A percentile compares a stretch with the other conserved stretches of the same genome.
phyloP scores from a whole-genome alignment of 2,329 filamentous ascomycete species.

The Colletotrichum karsti region DNA sequence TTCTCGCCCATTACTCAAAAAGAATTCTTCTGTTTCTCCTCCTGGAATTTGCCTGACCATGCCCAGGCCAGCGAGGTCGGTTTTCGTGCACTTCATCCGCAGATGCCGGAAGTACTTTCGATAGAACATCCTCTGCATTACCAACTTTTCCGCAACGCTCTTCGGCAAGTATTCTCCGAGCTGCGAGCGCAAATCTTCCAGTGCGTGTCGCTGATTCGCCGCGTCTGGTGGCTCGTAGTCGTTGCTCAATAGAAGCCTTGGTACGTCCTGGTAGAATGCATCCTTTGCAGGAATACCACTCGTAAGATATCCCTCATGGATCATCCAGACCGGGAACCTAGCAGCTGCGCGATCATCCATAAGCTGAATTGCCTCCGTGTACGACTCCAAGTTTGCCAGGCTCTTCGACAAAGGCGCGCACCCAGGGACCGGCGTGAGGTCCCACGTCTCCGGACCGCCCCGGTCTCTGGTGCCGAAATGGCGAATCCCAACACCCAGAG shows the following conservation, averaged over 20 bases:
- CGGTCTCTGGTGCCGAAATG: slow-evolving; percentile 27
- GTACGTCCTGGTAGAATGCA: slow-evolving; percentile 22
- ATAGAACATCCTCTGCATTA: slow-evolving; percentile 30
- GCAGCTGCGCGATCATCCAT: slow-evolving; percentile 26
- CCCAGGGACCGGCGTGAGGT: slow-evolving; percentile 25
- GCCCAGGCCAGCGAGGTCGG: slow-evolving; percentile 24
- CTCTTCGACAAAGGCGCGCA: slow-evolving; percentile 22
- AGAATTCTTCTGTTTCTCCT: slow-evolving; percentile 24
- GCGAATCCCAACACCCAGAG: slow-evolving; percentile 22
- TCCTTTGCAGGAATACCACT: slow-evolving; percentile 21
- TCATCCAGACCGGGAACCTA: slow-evolving; percentile 29
- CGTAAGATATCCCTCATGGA: slow-evolving; percentile 27
- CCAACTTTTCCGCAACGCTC: slow-evolving; percentile 2
- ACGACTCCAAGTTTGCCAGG: slow-evolving; percentile 23
- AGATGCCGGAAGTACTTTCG: slow-evolving; percentile 29
- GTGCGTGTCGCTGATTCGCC: slow-evolving; percentile 17
- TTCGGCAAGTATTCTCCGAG: slow-evolving; percentile 16
- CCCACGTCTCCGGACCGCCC: slow-evolving; percentile 27
- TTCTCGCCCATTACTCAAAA: slow-evolving; percentile 24
- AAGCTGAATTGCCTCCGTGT: slow-evolving; percentile 28
- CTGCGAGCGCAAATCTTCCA: slow-evolving; percentile 9
- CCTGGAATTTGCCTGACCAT: slow-evolving; percentile 24
- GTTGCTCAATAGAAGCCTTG: slow-evolving; percentile 18
- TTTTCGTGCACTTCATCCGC: slow-evolving; percentile 28
- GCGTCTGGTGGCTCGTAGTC: slow-evolving; percentile 25